Evolutionary conservation across 2,329 filamentous ascomycete species (phyloP).

Genomic region (Colletotrichum destructivum): DNA sequence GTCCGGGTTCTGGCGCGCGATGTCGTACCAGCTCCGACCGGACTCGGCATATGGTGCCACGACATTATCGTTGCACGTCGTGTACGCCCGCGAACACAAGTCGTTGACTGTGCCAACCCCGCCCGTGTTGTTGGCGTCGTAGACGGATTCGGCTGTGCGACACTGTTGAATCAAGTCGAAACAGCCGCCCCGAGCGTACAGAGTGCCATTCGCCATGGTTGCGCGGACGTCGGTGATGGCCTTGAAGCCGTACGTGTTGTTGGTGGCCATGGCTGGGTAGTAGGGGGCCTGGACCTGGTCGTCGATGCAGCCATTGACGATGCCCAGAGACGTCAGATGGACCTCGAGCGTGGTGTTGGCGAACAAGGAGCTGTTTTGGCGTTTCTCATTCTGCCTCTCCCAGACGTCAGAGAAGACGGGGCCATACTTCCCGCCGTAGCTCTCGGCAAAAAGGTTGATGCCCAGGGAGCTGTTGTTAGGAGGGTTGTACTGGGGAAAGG

Average conservation of each 20-base stretch:
- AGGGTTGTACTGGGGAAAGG: conserved; percentile 72
- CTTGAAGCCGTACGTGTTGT: conserved; percentile 76
- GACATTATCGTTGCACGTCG: conserved; percentile 67
- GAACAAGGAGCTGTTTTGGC: conserved; percentile 64
- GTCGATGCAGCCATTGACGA: conserved; percentile 81
- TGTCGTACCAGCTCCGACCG: conserved; percentile 72
- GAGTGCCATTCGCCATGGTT: conserved; percentile 36
- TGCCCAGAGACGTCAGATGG: conserved; percentile 74
- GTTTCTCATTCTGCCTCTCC: conserved; percentile 74
- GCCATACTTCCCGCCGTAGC: conserved; percentile 80
- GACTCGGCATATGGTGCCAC: conserved; percentile 70
- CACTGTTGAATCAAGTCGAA: conserved; percentile 40
- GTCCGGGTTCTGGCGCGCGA: conserved; percentile 68
- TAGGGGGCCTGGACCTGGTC: conserved; percentile 71
- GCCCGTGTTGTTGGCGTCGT: conserved; percentile 40
- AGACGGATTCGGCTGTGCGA: conserved; percentile 38
- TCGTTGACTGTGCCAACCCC: conserved; percentile 29
- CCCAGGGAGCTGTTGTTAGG: conserved; percentile 64
- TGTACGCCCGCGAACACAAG: conserved; percentile 35
- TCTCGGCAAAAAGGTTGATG: conserved; percentile 78
- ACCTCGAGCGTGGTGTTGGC: conserved; percentile 70
- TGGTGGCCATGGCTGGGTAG: conserved; percentile 69
- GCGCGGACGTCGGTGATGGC: conserved; percentile 56
- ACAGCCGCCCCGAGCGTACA: conserved; percentile 40
- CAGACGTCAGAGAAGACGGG: conserved; percentile 73